Conservation (phyloP, 2,329 filamentous ascomycete species). For the Fusarium sp. region DNA sequence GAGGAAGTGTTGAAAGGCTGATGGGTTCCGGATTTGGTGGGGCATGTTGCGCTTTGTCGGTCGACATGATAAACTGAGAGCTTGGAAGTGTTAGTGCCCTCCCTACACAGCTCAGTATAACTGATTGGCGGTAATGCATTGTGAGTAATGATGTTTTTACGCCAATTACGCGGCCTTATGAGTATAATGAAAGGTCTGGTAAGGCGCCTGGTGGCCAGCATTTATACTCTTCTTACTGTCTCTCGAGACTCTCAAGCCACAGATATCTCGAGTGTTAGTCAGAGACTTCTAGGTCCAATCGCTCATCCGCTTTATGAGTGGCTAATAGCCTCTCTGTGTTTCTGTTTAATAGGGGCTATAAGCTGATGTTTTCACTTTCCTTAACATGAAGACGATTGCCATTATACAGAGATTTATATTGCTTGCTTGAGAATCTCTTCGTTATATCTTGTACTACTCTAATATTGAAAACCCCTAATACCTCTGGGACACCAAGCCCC, state of each 20-base stretch:
- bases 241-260: background rate
- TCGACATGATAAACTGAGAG: background rate
- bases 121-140: background rate
- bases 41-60: background rate
- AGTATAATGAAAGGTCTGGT: no score
- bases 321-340: fast-evolving
- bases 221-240: background rate
- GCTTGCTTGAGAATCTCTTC: fast-evolving
- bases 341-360: fast-evolving
- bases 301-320: no score
- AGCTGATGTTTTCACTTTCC: fast-evolving
- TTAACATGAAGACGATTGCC: fast-evolving
- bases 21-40: slow-evolving; percentile 9
- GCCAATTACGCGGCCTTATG: no score
- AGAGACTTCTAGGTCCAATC: background rate
- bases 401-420: no score
- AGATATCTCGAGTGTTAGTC: no score
- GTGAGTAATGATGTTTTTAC: background rate
- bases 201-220: no score
- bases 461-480: background rate
- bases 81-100: background rate
- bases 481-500: no score
- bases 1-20: background rate
- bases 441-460: background rate
- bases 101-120: background rate